A percentile compares a stretch with the other conserved stretches of the same genome.
phyloP scores from a whole-genome alignment of 257 asterid genomes.

The Echites panduratus region DNA sequence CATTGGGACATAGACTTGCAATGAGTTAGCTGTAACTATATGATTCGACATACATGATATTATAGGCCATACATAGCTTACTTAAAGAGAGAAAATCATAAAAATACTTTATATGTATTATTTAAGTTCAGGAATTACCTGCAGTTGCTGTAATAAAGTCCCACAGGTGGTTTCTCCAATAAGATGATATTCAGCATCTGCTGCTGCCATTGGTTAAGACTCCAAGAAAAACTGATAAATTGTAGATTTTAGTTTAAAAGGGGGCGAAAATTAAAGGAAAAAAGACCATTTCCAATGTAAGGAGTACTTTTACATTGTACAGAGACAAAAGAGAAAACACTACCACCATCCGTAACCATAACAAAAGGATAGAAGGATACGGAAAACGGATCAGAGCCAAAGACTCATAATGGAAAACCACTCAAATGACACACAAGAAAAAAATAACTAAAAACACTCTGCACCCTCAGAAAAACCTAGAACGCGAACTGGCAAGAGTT shows the following conservation, averaged over 20 bases:
- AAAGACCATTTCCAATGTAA: neutral
- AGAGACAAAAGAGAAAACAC: neutral
- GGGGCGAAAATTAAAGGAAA: neutral
- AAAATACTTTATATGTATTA: too few species aligned
- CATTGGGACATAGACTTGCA: constrained; percentile 15
- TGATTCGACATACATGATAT: neutral
- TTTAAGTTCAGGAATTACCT: constrained; percentile 35
- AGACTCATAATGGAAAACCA: neutral
- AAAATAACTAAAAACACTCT: too few species aligned
- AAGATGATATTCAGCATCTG: constrained; percentile 50
- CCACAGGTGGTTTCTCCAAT: constrained; percentile 66
- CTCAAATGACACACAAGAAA: neutral
- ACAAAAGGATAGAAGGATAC: neutral
- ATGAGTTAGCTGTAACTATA: neutral
- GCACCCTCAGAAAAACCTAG: neutral
- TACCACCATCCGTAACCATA: neutral
- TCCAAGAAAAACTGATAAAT: constrained; percentile 11
- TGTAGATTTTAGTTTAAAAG: neutral
- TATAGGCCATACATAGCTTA: neutral
- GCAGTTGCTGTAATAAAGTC: constrained; percentile 75
- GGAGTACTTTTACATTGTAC: neutral
- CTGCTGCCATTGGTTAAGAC: constrained; percentile 54
- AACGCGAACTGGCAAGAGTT: neutral
- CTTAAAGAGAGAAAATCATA: neutral
- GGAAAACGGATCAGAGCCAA: neutral